phyloP scores from a whole-genome alignment of 225 moss, liverwort and hornwort genomes.

The Antitrichia curtipendula region DNA sequence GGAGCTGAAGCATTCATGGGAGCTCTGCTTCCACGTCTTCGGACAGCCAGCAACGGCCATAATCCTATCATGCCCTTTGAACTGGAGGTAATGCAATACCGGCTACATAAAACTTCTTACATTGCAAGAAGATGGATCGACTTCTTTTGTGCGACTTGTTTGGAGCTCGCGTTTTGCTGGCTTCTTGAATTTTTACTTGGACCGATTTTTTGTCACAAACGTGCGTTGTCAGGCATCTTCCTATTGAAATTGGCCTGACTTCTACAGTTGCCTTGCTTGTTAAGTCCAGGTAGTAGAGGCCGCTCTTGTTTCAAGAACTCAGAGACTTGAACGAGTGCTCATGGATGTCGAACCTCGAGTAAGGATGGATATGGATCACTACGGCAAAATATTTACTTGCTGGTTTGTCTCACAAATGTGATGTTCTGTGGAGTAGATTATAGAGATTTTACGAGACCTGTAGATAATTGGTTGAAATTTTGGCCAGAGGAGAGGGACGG shows the following conservation, averaged over 20 bases:
- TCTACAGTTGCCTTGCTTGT: constrained; percentile 2
- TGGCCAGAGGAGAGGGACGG: background rate
- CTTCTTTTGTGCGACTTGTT: background rate
- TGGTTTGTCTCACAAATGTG: background rate
- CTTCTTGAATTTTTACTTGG: background rate
- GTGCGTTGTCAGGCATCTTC: background rate
- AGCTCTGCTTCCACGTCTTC: constrained; percentile 56
- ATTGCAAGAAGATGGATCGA: background rate
- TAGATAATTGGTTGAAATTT: background rate
- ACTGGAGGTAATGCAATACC: constrained; percentile 57
- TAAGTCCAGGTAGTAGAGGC: constrained; percentile 83
- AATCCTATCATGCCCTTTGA: constrained; percentile 72
- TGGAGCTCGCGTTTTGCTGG: background rate
- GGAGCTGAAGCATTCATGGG: constrained; percentile 76
- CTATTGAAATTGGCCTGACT: background rate
- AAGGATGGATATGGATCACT: constrained; percentile 4
- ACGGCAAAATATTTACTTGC: background rate
- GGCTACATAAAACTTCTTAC: background rate
- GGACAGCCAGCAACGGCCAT: constrained; percentile 28
- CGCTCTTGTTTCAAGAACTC: constrained; percentile 79
- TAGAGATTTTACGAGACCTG: background rate
- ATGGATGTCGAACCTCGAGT: constrained; percentile 95
- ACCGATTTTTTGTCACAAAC: background rate
- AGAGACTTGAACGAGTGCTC: constrained; percentile 75
- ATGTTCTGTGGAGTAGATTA: background rate